These are phyloP conservation scores for Leccinum fibrillosum DNA, from an alignment of 768 basidiomycete species.

Conservation along the genomic window DNA sequence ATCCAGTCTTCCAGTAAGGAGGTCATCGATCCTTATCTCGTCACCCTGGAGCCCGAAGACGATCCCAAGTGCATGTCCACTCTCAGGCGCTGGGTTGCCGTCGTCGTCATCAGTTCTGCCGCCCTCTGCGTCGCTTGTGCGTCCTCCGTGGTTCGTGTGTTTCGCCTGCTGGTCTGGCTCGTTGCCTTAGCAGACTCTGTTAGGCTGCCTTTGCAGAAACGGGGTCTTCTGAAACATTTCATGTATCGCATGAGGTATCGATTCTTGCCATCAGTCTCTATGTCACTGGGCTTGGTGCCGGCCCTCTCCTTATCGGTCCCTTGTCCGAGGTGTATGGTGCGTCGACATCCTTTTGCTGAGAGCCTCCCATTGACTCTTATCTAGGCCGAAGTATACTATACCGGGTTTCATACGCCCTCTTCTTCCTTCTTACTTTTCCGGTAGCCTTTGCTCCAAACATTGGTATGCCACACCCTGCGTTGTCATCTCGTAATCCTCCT, in stretches of 20 bases:
- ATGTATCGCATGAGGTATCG: conserved; percentile 51
- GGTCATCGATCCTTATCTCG: conserved; percentile 20
- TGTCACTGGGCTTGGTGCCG: conserved; percentile 35
- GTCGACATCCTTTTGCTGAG: neutral
- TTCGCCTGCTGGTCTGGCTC: neutral
- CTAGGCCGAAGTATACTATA: conserved; percentile 65
- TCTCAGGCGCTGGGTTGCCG: conserved; percentile 46
- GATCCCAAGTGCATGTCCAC: conserved; percentile 40
- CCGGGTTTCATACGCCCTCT: conserved; percentile 52
- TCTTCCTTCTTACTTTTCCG: conserved; percentile 65
- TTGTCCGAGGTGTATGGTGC: conserved; percentile 38
- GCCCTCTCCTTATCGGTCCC: conserved; percentile 38
- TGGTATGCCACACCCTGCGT: conserved; percentile 30
- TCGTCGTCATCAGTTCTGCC: conserved; percentile 44
- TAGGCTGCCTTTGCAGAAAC: conserved; percentile 64
- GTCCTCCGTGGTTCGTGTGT: conserved; percentile 50
- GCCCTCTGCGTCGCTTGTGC: conserved; percentile 52
- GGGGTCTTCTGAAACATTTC: conserved; percentile 50
- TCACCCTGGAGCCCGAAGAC: conserved; percentile 40
- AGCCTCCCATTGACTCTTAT: neutral
- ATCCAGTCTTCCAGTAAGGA: neutral
- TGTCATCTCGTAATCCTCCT: neutral
- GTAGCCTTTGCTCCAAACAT: conserved; percentile 71
- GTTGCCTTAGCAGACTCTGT: neutral
- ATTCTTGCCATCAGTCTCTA: conserved; percentile 48